Evolutionary conservation across 2,329 filamentous ascomycete genomes (phyloP), one percentile per base, ranked within the genome.

Genomic region (Gyromitra esculenta): DNA sequence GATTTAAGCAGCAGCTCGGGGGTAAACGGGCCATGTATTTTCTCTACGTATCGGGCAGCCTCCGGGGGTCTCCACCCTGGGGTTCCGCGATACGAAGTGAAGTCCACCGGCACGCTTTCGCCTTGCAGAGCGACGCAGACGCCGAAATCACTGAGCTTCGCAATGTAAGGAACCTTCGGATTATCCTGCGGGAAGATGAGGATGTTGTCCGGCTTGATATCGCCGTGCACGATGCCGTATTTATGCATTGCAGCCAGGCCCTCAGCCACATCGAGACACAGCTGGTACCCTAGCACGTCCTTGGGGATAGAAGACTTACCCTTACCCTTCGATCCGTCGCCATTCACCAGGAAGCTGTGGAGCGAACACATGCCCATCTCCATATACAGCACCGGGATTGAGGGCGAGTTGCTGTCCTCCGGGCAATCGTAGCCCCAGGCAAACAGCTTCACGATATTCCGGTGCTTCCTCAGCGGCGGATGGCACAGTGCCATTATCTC

Each of bases 181-280:
- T 72, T 57, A 2, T 35, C 13, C 3, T 68, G 48, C 11, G 62
- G 43, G 56, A 78, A 78, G 31, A 78, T 65, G 18, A 78, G 37
- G 31, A 78, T 60, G 57, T 78, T 78, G 25, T 71, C 70, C 41
- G 73, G 76, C 18, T 78, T 78, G 35, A 78, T 76, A 60, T 78
- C 76, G 1, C 76, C 73, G 50, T 78, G 73, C 11, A 78, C 62
- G 21, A 78, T 71, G 43, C 64, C 52, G 41, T 41, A 71, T 13
- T 50, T 69, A 37, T 77, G 75, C 7, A 77, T 67, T 1, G 66
- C 71, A 52, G 63, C 54, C 5, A 77, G 56, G 8, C 75, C 75
- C 8, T 70, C 68, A 1, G 71, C 75, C 31, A 75, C 50, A 41
- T 74, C 71, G 25, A 74, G 57, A 25, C 63, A 73, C 11, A 77